Conservation (phyloP, 2,329 filamentous ascomycete genomes). For the Huntiella moniliformis region DNA sequence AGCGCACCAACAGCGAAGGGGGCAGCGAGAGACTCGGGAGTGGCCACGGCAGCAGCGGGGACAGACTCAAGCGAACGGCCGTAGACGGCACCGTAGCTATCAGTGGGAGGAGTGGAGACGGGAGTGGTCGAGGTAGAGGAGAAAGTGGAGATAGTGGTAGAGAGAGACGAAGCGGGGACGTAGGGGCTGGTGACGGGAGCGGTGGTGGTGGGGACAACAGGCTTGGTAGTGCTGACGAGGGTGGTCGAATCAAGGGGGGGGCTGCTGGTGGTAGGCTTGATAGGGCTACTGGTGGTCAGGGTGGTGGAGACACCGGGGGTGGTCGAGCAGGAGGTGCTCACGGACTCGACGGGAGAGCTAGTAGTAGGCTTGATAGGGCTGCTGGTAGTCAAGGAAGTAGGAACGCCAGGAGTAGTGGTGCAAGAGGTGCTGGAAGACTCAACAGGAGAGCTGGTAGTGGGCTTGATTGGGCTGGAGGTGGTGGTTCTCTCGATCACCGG, state of each 20-base stretch:
- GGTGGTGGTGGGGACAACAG: neutral
- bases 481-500: too few relatives aligned
- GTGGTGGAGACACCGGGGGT: neutral
- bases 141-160: neutral
- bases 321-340: neutral
- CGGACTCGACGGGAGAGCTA: too few relatives aligned
- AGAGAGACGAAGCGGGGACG: too few relatives aligned
- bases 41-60: neutral
- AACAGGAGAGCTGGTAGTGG: neutral
- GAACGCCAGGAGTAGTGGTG: too few relatives aligned
- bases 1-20: constrained; percentile 2
- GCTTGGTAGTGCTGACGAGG: neutral
- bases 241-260: neutral
- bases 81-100: constrained; percentile 1
- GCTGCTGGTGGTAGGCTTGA: neutral
- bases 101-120: neutral
- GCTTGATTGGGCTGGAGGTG: neutral
- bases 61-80: neutral
- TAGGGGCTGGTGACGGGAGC: neutral
- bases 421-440: neutral
- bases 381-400: neutral
- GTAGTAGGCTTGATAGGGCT: neutral
- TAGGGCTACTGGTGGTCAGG: neutral
- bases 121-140: neutral
- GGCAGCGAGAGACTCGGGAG: neutral